phyloP scores from a whole-genome alignment of 1,139 yeast species.

The Yamadazyma sp. region DNA sequence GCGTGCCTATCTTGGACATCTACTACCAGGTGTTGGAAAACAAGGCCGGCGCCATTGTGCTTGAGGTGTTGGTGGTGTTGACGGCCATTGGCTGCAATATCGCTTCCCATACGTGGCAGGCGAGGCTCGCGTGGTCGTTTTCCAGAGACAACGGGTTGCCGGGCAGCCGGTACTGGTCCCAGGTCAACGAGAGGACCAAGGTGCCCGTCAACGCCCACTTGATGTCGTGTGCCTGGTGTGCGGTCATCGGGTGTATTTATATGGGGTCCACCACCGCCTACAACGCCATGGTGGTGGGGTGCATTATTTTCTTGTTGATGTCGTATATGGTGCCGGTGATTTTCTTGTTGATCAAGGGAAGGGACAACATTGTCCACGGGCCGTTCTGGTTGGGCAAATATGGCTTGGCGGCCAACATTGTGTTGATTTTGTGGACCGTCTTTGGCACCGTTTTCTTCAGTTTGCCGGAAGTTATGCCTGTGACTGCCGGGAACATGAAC shows the following conservation, averaged over 20 bases:
- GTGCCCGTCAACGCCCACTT: conserved; percentile 39
- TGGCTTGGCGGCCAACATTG: conserved; percentile 20
- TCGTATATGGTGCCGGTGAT: conserved; percentile 36
- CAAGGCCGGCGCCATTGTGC: conserved; percentile 57
- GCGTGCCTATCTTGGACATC: conserved; percentile 64
- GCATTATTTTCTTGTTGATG: conserved; percentile 35
- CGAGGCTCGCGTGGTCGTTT: conserved; percentile 75
- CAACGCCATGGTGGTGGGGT: conserved; percentile 40
- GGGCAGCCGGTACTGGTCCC: conserved; percentile 34
- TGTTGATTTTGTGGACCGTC: conserved; percentile 32
- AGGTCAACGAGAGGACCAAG: conserved; percentile 29
- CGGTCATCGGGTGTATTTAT: conserved; percentile 39
- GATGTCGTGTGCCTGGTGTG: conserved; percentile 37
- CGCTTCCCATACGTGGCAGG: conserved; percentile 75
- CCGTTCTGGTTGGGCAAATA: conserved; percentile 51
- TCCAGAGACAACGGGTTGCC: conserved; percentile 60
- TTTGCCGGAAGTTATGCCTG: conserved; percentile 49
- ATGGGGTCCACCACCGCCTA: conserved; percentile 45
- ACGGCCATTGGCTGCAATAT: conserved; percentile 73
- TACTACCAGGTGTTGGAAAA: conserved; percentile 57
- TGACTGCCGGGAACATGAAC: conserved; percentile 44
- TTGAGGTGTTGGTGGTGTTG: conserved; percentile 56
- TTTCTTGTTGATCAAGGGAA: conserved; percentile 33
- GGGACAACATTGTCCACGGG: conserved; percentile 36
- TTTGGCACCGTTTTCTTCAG: conserved; percentile 44